Conservation (phyloP, 495 filamentous ascomycete genomes). For the Trichocladium uniseriatum region DNA sequence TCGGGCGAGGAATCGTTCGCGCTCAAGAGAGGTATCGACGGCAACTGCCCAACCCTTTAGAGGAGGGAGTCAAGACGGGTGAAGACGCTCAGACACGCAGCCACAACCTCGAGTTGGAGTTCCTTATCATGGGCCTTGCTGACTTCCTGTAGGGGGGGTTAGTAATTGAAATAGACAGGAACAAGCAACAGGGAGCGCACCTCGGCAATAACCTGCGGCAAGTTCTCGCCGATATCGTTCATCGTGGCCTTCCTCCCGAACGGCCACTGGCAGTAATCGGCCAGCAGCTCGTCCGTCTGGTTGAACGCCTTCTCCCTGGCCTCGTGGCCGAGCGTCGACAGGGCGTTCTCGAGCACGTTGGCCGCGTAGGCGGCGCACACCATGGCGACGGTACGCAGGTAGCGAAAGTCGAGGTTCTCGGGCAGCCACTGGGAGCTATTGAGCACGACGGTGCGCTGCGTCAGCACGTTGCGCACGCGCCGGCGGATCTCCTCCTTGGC, state of each 20-base stretch:
- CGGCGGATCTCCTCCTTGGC: slow-evolving; percentile 95
- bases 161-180: slow-evolving; percentile 1
- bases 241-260: slow-evolving; percentile 73
- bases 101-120: slow-evolving; percentile 92
- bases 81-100: slow-evolving; percentile 92
- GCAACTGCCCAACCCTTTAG: slow-evolving; percentile 30
- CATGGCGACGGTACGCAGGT: slow-evolving; percentile 85
- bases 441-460: slow-evolving; percentile 86
- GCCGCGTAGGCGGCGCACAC: slow-evolving; percentile 97
- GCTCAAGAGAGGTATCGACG: neutral
- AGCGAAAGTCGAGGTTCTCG: slow-evolving; percentile 87
- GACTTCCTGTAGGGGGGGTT: slow-evolving; percentile 47
- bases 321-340: slow-evolving; percentile 88
- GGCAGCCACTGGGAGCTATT: slow-evolving; percentile 76
- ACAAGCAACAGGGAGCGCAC: slow-evolving; percentile 18
- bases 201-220: slow-evolving; percentile 80
- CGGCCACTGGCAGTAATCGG: slow-evolving; percentile 94
- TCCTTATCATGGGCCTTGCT: slow-evolving; percentile 81
- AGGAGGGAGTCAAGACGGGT: slow-evolving; percentile 91
- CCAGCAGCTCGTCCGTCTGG: slow-evolving; percentile 90
- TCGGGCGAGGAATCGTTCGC: neutral
- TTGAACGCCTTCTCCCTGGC: slow-evolving; percentile 87
- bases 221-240: slow-evolving; percentile 82
- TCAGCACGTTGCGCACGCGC: slow-evolving; percentile 85
- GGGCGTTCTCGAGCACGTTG: slow-evolving; percentile 95